phyloP scores from a whole-genome alignment of 768 basidiomycete species.

The Tylopilus subfusipes region DNA sequence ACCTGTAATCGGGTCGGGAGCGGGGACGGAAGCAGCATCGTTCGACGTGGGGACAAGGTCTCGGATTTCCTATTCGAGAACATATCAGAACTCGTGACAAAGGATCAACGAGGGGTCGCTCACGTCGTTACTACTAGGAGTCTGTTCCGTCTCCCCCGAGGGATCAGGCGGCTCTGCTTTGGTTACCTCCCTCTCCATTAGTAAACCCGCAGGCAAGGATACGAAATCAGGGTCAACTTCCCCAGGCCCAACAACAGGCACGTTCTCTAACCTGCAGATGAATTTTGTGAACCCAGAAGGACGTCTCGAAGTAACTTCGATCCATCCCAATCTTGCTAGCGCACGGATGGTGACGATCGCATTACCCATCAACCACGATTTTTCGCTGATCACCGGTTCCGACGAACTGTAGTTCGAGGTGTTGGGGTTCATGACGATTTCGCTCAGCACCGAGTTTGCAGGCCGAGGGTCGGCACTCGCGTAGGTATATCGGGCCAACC shows the following conservation, averaged over 20 bases:
- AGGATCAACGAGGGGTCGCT: background rate
- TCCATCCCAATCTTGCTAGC: constrained; percentile 76
- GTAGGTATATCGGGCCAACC: constrained; percentile 93
- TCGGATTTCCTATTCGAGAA: constrained; percentile 21
- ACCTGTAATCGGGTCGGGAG: constrained; percentile 73
- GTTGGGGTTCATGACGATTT: constrained; percentile 68
- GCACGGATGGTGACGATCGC: constrained; percentile 80
- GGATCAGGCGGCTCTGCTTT: constrained; percentile 29
- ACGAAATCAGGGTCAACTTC: constrained; percentile 79
- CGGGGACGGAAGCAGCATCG: constrained; percentile 26
- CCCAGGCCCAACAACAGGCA: constrained; percentile 78
- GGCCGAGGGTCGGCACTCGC: constrained; percentile 92
- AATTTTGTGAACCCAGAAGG: constrained; percentile 88
- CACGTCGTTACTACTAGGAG: constrained; percentile 4
- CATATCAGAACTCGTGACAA: constrained; percentile 5
- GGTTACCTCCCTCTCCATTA: constrained; percentile 59
- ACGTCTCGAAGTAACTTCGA: constrained; percentile 78
- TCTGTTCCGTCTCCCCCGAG: constrained; percentile 17
- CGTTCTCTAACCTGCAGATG: constrained; percentile 83
- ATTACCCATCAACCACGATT: constrained; percentile 85
- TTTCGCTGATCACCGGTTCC: constrained; percentile 50
- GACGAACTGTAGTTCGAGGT: constrained; percentile 26
- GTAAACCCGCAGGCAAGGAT: constrained; percentile 66
- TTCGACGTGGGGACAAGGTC: constrained; percentile 6
- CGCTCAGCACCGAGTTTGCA: constrained; percentile 70